Base-by-base conservation (phyloP, 2,329 filamentous ascomycete genomes). In the Fusarium xyrophilum region DNA sequence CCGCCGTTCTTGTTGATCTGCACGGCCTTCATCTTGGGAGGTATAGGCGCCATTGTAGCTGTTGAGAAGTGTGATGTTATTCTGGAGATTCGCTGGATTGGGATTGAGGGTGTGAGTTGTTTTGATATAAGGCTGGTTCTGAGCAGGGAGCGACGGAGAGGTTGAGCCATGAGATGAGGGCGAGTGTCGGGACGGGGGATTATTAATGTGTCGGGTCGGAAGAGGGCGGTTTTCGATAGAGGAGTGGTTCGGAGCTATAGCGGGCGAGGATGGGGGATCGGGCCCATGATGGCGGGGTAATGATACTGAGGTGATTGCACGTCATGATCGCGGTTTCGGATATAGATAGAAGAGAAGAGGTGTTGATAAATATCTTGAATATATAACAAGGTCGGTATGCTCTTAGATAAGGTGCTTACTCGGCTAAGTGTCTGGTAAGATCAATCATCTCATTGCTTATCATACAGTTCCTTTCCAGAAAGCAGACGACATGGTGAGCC, bases 21-120 rank as follows among this genome's bases (percentile, higher is more conserved):
- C 32, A 86, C 80, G 54, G 92, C 91, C 40, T 84, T 91, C 82
- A 91, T 88, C 72, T 90, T 86, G 71, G 93, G 87, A 47, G 90
- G 81, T 66, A 96, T 83, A 60, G 88, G 91, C 75, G 90, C 89
- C 90, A 93, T 93, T 39, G 86, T 89, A 46, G 68, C 50, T 19
- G 61, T 44, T 36, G 65, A 62, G 17, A 65, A 38, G 13, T 63
- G 62, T 3, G 54, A 62, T 23, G 63, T 44, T n/a, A 57, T 40
- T 33, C 54, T 58, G 2, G 47, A 32, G 15, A 69, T 63, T 12
- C 48, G 65, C 30, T 67, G 63, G 15, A 47, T 25, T 5, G 63
- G 44, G 3, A 70, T 53, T 28, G 55, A 47, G 5, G 42, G 28
- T 27, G 32, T 23, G 14, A 61, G 17, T 14, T 32, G 44, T 51